Evolutionary conservation across 1,139 yeast species (phyloP).

Genomic region (Magnusiomyces tetraspermus): DNA sequence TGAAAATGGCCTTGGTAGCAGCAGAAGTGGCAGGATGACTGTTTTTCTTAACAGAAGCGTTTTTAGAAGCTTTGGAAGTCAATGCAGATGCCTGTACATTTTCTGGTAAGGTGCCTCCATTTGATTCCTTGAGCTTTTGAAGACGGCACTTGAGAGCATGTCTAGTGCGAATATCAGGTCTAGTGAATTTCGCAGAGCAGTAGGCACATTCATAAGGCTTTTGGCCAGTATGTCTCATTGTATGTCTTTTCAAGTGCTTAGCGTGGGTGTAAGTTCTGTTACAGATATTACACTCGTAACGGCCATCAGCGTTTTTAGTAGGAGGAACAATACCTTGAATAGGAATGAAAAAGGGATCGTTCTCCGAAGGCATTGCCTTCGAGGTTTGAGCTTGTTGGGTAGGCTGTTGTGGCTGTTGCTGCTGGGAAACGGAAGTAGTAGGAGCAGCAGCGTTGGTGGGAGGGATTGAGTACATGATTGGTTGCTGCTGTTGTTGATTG

Average conservation of each 20-base stretch:
- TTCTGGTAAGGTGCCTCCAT: background rate
- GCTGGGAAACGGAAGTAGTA: background rate
- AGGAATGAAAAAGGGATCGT: conserved; percentile 11
- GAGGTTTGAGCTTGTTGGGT: background rate
- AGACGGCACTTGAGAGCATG: conserved; percentile 21
- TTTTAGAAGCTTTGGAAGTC: background rate
- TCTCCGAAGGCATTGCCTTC: background rate
- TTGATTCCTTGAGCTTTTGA: background rate
- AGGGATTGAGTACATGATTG: background rate
- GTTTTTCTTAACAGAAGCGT: background rate
- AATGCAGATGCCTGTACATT: background rate
- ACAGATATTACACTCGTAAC: conserved; percentile 25
- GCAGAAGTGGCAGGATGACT: background rate
- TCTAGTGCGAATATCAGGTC: conserved; percentile 27
- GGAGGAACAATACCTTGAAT: conserved; percentile 10
- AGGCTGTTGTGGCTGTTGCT: background rate
- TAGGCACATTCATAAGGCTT: conserved; percentile 24
- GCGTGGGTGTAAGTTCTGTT: conserved; percentile 26
- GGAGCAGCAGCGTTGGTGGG: background rate
- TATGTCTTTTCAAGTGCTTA: conserved; percentile 29
- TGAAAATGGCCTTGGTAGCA: background rate
- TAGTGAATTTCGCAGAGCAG: conserved; percentile 23
- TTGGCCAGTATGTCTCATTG: conserved; percentile 28
- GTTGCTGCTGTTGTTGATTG: background rate
- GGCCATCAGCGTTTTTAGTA: conserved; percentile 21